Evolutionary conservation across 1,139 yeast species (phyloP).

Genomic region (Yamadazyma friedrichii): DNA sequence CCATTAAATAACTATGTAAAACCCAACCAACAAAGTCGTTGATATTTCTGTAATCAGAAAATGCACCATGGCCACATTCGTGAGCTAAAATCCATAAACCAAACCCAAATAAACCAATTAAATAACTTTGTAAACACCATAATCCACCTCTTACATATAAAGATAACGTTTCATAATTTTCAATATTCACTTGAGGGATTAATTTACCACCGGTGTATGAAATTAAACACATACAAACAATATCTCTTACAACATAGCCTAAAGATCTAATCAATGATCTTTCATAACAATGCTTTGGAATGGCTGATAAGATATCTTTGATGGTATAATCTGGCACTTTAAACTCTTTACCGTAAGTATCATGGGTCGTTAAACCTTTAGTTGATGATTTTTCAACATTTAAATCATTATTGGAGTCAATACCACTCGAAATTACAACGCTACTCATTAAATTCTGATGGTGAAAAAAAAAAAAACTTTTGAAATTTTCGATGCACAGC

Average conservation of each 20-base stretch:
- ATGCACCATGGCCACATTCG: constrained; percentile 90
- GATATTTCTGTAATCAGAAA: constrained; percentile 64
- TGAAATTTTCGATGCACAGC: too few relatives aligned
- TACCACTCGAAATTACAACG: constrained; percentile 5
- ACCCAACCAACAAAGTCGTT: constrained; percentile 83
- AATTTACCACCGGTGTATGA: constrained; percentile 54
- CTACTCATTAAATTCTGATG: constrained; percentile 1
- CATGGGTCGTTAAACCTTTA: constrained; percentile 42
- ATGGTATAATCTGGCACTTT: constrained; percentile 73
- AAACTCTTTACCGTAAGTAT: constrained; percentile 64
- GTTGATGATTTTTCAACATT: constrained; percentile 8
- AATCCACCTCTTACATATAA: constrained; percentile 30
- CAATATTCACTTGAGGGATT: constrained; percentile 37
- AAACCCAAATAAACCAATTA: constrained; percentile 68
- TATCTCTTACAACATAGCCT: constrained; percentile 65
- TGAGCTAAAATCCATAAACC: constrained; percentile 88
- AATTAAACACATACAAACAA: constrained; percentile 47
- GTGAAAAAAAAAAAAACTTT: neutral
- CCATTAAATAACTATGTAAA: constrained; percentile 72
- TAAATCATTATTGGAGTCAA: neutral
- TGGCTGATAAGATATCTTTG: constrained; percentile 68
- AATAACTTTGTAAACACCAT: constrained; percentile 39
- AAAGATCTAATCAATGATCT: constrained; percentile 57
- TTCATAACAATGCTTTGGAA: constrained; percentile 76
- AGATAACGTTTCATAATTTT: constrained; percentile 23